Evolutionary conservation across 176 grass and related monocot species (phyloP).

Genomic region (Musa troglodytarum): DNA sequence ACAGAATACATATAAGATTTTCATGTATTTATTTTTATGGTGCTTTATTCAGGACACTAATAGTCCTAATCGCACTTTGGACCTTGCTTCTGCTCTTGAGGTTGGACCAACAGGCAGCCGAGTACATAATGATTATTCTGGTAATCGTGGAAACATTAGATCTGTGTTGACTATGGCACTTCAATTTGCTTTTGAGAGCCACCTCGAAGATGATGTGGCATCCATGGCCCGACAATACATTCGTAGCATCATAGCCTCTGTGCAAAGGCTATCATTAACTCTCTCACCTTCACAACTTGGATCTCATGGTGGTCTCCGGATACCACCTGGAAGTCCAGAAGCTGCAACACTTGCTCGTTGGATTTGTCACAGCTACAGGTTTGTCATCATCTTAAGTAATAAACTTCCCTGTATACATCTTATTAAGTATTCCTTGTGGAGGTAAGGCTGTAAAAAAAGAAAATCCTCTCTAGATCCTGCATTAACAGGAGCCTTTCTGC

Average conservation of each 20-base stretch:
- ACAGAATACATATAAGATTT: neutral
- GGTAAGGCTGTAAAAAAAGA: neutral
- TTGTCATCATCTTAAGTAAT: neutral
- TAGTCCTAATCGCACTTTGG: slow-evolving; percentile 10
- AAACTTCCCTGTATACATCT: neutral
- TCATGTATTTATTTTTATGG: neutral
- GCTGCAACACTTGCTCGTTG: slow-evolving; percentile 14
- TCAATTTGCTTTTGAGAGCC: slow-evolving; percentile 28
- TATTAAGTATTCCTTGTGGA: too few species aligned
- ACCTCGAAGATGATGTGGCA: slow-evolving; percentile 11
- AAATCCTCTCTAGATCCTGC: too few species aligned
- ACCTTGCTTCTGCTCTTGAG: slow-evolving; percentile 25
- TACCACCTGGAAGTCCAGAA: slow-evolving; percentile 20
- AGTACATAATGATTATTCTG: neutral
- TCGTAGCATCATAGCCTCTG: slow-evolving; percentile 13
- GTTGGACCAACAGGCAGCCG: slow-evolving; percentile 12
- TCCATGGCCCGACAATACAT: slow-evolving; percentile 25
- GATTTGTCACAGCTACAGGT: slow-evolving; percentile 32
- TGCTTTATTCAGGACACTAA: slow-evolving; percentile 2
- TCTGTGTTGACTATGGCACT: slow-evolving; percentile 22
- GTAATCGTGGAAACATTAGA: neutral
- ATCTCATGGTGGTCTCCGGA: neutral
- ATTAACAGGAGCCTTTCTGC: too few species aligned
- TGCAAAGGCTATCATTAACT: slow-evolving; percentile 23
- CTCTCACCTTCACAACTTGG: slow-evolving; percentile 15